Evolutionary conservation across 345 rosid genomes (phyloP).

Genomic region (Fremontodendron californicum): DNA sequence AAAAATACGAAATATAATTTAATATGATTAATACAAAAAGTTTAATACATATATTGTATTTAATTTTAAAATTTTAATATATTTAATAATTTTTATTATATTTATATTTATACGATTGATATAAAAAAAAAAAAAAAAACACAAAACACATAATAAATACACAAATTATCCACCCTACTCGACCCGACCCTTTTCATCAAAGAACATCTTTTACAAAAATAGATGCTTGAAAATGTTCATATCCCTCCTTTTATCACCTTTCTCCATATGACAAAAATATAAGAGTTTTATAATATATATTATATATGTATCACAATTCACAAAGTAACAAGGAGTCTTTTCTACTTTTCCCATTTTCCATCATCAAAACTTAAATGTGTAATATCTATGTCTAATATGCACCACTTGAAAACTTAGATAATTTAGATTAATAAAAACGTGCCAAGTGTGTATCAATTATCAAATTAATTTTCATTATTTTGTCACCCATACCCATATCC

Average conservation of each 20-base stretch:
- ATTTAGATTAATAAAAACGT: slow-evolving; percentile 28
- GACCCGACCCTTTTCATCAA: background rate
- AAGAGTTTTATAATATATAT: background rate
- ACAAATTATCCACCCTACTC: too few relatives aligned
- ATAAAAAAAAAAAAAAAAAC: too few relatives aligned
- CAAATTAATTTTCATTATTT: slow-evolving; percentile 25
- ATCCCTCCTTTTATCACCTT: slow-evolving; percentile 4
- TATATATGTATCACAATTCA: background rate
- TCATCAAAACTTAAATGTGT: background rate
- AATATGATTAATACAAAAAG: too few relatives aligned
- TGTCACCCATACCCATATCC: slow-evolving; percentile 2
- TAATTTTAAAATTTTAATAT: too few relatives aligned
- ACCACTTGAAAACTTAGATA: slow-evolving; percentile 18
- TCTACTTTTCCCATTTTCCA: slow-evolving; percentile 30
- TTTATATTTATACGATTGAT: too few relatives aligned
- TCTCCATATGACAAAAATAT: slow-evolving; percentile 11
- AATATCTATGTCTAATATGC: slow-evolving; percentile 10
- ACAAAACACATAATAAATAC: too few relatives aligned
- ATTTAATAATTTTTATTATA: too few relatives aligned
- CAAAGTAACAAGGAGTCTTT: slow-evolving; percentile 19
- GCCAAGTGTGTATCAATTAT: slow-evolving; percentile 33
- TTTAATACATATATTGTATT: too few relatives aligned
- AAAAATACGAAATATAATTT: too few relatives aligned
- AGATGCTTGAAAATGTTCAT: background rate
- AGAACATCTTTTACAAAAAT: too few relatives aligned